These are phyloP conservation scores for Peronosclerospora sorghi DNA, from an alignment of 352 stramenopile genomes.

Conservation along the genomic window DNA sequence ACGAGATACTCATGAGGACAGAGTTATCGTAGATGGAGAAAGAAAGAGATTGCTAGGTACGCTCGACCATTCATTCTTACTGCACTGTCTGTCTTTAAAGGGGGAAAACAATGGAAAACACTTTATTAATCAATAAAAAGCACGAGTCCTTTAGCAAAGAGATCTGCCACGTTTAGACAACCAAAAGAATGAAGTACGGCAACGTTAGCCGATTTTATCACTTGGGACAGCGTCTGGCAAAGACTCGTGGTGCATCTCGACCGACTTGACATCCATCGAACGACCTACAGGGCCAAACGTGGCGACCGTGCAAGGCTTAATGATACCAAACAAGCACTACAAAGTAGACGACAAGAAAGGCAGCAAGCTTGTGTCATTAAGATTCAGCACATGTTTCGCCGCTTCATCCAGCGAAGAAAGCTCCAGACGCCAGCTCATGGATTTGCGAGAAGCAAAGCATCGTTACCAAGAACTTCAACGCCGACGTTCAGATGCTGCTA, in stretches of 20 bases:
- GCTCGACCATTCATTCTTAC: too few relatives aligned
- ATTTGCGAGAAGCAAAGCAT: constrained; percentile 14
- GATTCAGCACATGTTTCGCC: constrained; percentile 26
- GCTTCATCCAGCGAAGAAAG: constrained; percentile 20
- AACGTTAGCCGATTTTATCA: constrained; percentile 92
- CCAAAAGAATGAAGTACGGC: too few relatives aligned
- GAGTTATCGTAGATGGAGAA: too few relatives aligned
- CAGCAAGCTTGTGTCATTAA: constrained; percentile 28
- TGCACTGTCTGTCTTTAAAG: too few relatives aligned
- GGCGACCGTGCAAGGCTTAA: constrained; percentile 90
- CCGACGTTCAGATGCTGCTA: constrained; percentile 18
- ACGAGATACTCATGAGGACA: constrained; percentile 14
- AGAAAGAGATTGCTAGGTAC: neutral
- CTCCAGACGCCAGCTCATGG: constrained; percentile 16
- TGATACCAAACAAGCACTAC: constrained; percentile 64
- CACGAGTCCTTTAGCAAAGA: too few relatives aligned
- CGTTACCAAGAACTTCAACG: constrained; percentile 10
- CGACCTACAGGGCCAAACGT: constrained; percentile 87
- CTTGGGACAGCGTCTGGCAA: constrained; percentile 86
- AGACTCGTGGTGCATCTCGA: constrained; percentile 95
- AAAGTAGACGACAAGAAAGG: constrained; percentile 17
- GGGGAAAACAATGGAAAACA: too few relatives aligned
- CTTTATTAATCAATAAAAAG: too few relatives aligned
- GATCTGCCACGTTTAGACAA: too few relatives aligned
- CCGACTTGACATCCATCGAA: constrained; percentile 90